Evolutionary conservation across 2,329 filamentous ascomycete genomes (phyloP), one percentile per base, ranked within the genome.

Genomic region (Chlorencoelia australis): DNA sequence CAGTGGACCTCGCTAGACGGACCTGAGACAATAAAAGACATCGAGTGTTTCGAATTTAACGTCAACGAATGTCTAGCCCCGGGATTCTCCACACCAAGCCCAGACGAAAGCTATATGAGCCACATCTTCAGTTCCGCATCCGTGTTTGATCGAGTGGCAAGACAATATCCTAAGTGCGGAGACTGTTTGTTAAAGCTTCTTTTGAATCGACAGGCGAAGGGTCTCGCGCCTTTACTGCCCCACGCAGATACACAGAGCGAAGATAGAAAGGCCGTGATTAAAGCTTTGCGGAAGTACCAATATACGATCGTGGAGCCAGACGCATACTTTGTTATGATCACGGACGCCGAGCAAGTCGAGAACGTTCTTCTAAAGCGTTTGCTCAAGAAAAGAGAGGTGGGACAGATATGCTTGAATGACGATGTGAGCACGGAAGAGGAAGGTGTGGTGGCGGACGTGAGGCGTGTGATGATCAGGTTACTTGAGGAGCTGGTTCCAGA

Each of bases 1-100:
- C 46, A 59, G 5, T 65, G 62, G 62, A 66, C 62, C 9, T 60
- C 59, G 8, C 40, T 63, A 5, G 62, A 64, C 42, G 63, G 63
- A 0, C 62, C 62, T 11, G 49, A 51, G 18, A 57, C 58, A 18
- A 61, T 64, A 36, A 56, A 57, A 26, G 57, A 59, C 33, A 48
- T 61, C 30, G 60, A 63, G 33, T 65, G 62, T 43, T 48, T 54
- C 47, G 55, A 59, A 10, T 65, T 64, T 45, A 55, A 55, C 29
- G 55, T 61, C 10, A 59, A 63, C 44, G 59, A 62, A 37, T 64
- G 62, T 43, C 39, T 65, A 8, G 60, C 56, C 2, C 61, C 61
- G n/a, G 60, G 61, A 0, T 65, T 64, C 39, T 60, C 54, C 1
- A 56, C 57, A 5, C 37, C 54, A 5, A 42, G 53, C 5, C 60